phyloP scores from a whole-genome alignment of 306 rosid genomes.

The Casuarina glauca region DNA sequence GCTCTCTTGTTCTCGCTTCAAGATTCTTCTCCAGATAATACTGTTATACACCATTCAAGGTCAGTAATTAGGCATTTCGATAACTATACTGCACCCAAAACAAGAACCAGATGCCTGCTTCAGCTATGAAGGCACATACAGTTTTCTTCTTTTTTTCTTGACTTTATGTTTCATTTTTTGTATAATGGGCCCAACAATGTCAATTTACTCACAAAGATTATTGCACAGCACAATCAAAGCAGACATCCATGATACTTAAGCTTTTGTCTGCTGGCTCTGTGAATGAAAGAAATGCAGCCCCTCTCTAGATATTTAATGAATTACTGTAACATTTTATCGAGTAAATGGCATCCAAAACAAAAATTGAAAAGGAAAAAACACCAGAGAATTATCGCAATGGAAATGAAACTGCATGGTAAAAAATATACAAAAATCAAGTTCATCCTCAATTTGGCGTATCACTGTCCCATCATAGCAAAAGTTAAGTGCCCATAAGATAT shows the following conservation, averaged over 20 bases:
- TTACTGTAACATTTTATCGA: background rate
- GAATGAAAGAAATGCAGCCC: background rate
- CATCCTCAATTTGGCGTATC: background rate
- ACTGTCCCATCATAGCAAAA: background rate
- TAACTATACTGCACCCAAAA: background rate
- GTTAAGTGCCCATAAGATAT: background rate
- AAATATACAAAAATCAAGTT: background rate
- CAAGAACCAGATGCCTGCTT: background rate
- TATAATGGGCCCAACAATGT: no score
- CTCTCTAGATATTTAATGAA: background rate
- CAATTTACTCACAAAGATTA: no score
- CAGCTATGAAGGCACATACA: background rate
- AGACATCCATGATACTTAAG: background rate
- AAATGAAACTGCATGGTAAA: background rate
- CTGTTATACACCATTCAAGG: conserved; percentile 43
- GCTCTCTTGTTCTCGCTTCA: conserved; percentile 77
- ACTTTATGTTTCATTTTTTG: no score
- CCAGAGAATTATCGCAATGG: background rate
- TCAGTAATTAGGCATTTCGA: conserved; percentile 28
- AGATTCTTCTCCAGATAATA: conserved; percentile 94
- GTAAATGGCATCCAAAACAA: background rate
- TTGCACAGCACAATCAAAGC: no score
- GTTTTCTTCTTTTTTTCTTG: no score
- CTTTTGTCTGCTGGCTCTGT: background rate
- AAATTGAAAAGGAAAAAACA: background rate